These are phyloP conservation scores for Leccinum arenicola DNA, from an alignment of 768 basidiomycete genomes.

Conservation along the genomic window DNA sequence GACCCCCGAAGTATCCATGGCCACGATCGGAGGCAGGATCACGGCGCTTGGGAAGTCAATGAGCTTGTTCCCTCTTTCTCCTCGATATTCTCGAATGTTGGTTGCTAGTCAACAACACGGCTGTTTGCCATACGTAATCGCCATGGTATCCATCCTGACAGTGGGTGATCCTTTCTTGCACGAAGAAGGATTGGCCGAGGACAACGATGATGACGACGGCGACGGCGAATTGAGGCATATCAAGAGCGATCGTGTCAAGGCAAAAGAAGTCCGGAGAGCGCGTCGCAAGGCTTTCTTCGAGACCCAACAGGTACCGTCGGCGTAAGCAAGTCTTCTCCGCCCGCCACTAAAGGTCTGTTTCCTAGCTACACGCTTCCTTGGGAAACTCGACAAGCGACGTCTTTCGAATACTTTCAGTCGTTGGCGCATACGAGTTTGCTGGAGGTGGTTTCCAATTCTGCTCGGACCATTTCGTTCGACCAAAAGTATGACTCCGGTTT, in stretches of 20 bases:
- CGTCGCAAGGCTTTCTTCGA: conserved; percentile 80
- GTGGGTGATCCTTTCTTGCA: conserved; percentile 96
- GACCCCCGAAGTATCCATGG: conserved; percentile 12
- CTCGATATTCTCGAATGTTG: conserved; percentile 94
- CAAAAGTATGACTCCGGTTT: conserved; percentile 56
- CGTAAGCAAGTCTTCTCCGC: background rate
- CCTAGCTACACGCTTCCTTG: conserved; percentile 72
- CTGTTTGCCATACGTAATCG: conserved; percentile 87
- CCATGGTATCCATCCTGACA: conserved; percentile 86
- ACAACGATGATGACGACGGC: conserved; percentile 33
- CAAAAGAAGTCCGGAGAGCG: conserved; percentile 55
- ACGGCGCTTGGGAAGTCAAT: conserved; percentile 90
- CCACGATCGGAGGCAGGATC: conserved; percentile 56
- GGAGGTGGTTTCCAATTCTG: conserved; percentile 83
- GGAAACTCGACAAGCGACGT: conserved; percentile 83
- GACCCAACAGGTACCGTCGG: conserved; percentile 63
- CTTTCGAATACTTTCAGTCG: conserved; percentile 86
- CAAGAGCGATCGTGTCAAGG: conserved; percentile 43
- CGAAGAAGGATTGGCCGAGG: conserved; percentile 61
- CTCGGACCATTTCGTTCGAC: conserved; percentile 81
- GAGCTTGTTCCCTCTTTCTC: conserved; percentile 91
- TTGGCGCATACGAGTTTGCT: conserved; percentile 94
- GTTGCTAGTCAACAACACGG: conserved; percentile 83
- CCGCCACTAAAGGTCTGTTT: conserved; percentile 1
- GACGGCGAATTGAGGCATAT: conserved; percentile 43